Evolutionary conservation across 2,329 filamentous ascomycete species (phyloP), one percentile per base, ranked within the genome.

Genomic region (Trichophyton rubrum): DNA sequence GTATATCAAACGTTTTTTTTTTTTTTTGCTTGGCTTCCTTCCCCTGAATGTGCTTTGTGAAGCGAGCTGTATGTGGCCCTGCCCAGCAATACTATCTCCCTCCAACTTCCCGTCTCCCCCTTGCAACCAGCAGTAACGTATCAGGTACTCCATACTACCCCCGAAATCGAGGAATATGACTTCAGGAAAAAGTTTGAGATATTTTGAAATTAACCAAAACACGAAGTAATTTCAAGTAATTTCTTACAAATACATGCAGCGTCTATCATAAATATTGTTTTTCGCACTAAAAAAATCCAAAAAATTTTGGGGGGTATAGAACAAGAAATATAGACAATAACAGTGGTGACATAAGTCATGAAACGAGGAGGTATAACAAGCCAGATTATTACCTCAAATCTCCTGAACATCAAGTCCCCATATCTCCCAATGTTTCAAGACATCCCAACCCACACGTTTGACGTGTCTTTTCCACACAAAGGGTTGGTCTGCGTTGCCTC

Each of bases 391-490:
- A 38, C 30, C 15, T 40, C 43, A 72, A 59, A 72, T 66, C 56
- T 77, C 74, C 65, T 73, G 70, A 5, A 70, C 66, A 64, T 77
- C 75, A 62, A 76, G 65, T 6, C 68, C 71, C 74, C 74, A 77
- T 17, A 77, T 73, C 60, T 76, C 75, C 70, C 74, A 76, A 47
- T 74, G 63, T 59, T 73, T 70, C 13, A 77, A 64, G 3, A 73
- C 71, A 3, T 76, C 72, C 72, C 73, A 75, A 4, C 69, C 69
- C 6, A 74, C 72, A 22, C 72, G 69, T 6, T 68, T 68, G 24
- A 75, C 65, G 9, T 65, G 66, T 17, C 75, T 69, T 59, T 68
- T 68, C 65, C 70, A 71, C 8, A 69, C 27, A 17, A 38, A 55
- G 7, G 51, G 51, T 6, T 55, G 15, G n/a, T 55, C 27, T 15